Evolutionary conservation across 2,329 filamentous ascomycete genomes (phyloP).

Genomic region (Fusarium nygamai): DNA sequence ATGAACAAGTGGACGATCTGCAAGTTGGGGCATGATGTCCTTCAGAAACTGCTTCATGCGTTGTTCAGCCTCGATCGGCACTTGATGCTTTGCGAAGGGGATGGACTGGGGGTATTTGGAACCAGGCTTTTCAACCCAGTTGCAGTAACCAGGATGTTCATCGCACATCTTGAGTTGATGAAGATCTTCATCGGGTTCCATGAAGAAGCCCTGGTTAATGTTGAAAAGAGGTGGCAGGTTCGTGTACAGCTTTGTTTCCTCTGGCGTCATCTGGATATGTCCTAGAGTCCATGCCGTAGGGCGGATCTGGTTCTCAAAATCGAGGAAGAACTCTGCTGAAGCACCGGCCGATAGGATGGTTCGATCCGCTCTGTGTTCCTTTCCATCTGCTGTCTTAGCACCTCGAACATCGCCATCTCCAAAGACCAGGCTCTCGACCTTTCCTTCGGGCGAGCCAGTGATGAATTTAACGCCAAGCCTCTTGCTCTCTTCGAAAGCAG

Average conservation of each 20-base stretch:
- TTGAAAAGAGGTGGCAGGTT: conserved; percentile 29
- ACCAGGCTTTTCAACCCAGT: conserved; percentile 11
- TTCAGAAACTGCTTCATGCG: conserved; percentile 6
- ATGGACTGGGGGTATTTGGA: background rate
- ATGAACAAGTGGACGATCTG: conserved; percentile 22
- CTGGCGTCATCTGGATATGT: conserved; percentile 26
- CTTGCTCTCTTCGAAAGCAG: conserved; percentile 23
- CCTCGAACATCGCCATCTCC: conserved; percentile 22
- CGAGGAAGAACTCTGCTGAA: conserved; percentile 20
- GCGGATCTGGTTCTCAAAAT: conserved; percentile 34
- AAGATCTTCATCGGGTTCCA: conserved; percentile 30
- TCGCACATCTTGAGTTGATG: conserved; percentile 33
- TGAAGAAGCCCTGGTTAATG: conserved; percentile 31
- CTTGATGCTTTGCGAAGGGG: conserved; percentile 28
- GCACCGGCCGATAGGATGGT: conserved; percentile 1
- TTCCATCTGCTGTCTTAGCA: conserved; percentile 11
- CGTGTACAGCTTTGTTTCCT: conserved; percentile 15
- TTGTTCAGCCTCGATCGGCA: conserved; percentile 17
- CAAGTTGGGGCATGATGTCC: conserved; percentile 21
- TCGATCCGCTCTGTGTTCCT: conserved; percentile 14
- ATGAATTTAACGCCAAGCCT: conserved; percentile 24
- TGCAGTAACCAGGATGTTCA: conserved; percentile 30
- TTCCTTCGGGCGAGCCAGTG: conserved; percentile 4
- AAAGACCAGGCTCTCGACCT: background rate
- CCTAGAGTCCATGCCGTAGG: conserved; percentile 24